Percentiles rank a stretch among this genome's conserved stretches.
Conservation (phyloP, 148 eudicot genomes). For the Rhododendron mucronatum region DNA sequence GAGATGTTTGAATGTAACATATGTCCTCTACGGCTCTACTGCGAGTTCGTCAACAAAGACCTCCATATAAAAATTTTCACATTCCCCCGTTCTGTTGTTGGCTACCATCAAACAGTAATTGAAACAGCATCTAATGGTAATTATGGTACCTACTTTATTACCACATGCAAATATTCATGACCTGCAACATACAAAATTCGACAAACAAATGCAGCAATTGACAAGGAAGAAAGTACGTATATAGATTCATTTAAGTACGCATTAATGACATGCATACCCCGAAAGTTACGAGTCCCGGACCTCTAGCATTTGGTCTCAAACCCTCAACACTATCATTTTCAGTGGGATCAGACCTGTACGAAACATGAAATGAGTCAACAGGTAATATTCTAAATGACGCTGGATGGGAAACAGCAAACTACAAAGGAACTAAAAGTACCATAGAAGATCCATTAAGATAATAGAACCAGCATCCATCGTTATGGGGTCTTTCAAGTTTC, state of each 20-base stretch:
- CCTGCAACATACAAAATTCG: not conserved
- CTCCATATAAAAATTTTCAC: not conserved
- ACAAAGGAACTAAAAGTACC: slow-evolving; percentile 36
- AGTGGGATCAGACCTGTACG: slow-evolving; percentile 95
- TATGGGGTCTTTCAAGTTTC: slow-evolving; percentile 90
- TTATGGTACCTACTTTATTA: not conserved
- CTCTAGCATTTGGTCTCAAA: slow-evolving; percentile 92
- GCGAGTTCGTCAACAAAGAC: not conserved
- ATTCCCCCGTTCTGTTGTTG: not conserved
- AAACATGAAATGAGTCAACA: slow-evolving; percentile 13
- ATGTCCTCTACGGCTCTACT: not conserved
- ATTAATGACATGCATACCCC: slow-evolving; percentile 60
- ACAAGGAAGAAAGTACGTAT: not conserved
- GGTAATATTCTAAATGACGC: not conserved
- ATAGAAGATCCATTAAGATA: slow-evolving; percentile 90
- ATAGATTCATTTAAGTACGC: not conserved
- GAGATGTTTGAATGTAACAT: not conserved
- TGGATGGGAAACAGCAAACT: slow-evolving; percentile 6
- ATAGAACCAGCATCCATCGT: slow-evolving; percentile 97
- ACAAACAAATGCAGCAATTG: not conserved
- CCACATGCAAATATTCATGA: not conserved
- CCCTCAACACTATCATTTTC: slow-evolving; percentile 97
- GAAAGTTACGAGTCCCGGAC: slow-evolving; percentile 92
- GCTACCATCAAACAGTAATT: not conserved
- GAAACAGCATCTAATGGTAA: not conserved